Conservation (phyloP, 2,329 filamentous ascomycete species). For the Epichloe gansuensis region DNA sequence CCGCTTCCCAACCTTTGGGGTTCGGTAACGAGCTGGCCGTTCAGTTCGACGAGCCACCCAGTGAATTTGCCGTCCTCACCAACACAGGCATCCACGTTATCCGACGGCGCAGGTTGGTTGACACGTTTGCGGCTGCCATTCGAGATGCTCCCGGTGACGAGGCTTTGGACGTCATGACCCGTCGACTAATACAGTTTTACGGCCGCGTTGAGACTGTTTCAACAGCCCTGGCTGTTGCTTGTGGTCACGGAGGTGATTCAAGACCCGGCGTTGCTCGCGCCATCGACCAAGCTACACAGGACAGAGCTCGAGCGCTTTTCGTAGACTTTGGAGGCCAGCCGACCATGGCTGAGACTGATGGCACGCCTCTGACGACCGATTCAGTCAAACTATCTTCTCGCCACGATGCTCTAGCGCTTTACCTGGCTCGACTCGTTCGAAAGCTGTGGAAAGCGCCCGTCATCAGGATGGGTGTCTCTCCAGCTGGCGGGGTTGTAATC, state of each 20-base stretch:
- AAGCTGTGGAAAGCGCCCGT: slow-evolving; percentile 78
- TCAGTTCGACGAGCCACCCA: slow-evolving; percentile 75
- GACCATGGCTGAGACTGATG: slow-evolving; percentile 63
- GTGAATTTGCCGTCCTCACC: slow-evolving; percentile 83
- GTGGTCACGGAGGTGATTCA: slow-evolving; percentile 74
- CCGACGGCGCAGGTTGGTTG: slow-evolving; percentile 70
- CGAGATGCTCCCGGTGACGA: slow-evolving; percentile 63
- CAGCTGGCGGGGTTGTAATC: slow-evolving; percentile 50
- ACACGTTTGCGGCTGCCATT: slow-evolving; percentile 78
- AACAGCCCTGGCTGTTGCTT: slow-evolving; percentile 85
- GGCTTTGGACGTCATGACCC: slow-evolving; percentile 67
- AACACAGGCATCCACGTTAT: slow-evolving; percentile 83
- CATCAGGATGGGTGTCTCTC: slow-evolving; percentile 37
- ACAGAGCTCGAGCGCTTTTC: slow-evolving; percentile 74
- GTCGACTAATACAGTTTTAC: slow-evolving; percentile 73
- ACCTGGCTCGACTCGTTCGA: slow-evolving; percentile 76
- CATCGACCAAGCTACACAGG: slow-evolving; percentile 73
- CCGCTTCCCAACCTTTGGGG: slow-evolving; percentile 53
- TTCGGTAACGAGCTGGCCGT: slow-evolving; percentile 93
- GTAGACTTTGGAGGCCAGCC: slow-evolving; percentile 88
- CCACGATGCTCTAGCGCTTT: slow-evolving; percentile 77
- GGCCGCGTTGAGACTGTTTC: slow-evolving; percentile 82
- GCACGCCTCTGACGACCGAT: slow-evolving; percentile 61
- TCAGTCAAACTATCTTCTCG: slow-evolving; percentile 78
- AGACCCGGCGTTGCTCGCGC: slow-evolving; percentile 60